phyloP scores from a whole-genome alignment of 1,284 basidiomycete genomes.

The Veloporphyrellus conicus region DNA sequence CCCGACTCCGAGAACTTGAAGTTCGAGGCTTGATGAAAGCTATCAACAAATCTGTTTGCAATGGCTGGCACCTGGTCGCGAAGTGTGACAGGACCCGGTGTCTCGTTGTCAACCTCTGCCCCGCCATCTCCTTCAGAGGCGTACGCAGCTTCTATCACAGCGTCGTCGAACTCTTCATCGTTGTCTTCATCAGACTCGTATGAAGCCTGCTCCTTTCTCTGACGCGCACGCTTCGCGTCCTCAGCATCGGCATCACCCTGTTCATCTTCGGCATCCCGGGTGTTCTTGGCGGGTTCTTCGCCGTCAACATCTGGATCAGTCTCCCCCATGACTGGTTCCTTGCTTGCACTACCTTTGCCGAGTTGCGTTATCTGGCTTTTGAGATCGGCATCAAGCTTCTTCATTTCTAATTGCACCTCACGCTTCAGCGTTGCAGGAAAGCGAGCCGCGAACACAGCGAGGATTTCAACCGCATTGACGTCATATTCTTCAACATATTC shows the following conservation, averaged over 20 bases:
- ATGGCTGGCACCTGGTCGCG: constrained; percentile 45
- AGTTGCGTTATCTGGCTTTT: constrained; percentile 78
- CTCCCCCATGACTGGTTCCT: constrained; percentile 46
- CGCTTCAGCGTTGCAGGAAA: constrained; percentile 86
- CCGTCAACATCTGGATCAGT: constrained; percentile 45
- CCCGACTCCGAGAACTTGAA: constrained; percentile 75
- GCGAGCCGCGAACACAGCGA: constrained; percentile 67
- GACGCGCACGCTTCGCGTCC: constrained; percentile 63
- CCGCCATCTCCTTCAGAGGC: constrained; percentile 45
- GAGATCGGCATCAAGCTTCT: constrained; percentile 78
- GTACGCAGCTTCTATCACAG: constrained; percentile 69
- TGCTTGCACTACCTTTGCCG: constrained; percentile 68
- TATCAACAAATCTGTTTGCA: constrained; percentile 48
- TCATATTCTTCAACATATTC: constrained; percentile 89
- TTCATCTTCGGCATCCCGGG: constrained; percentile 56
- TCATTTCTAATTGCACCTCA: constrained; percentile 85
- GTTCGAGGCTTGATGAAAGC: constrained; percentile 56
- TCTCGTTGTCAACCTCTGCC: constrained; percentile 32
- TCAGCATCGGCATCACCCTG: constrained; percentile 79
- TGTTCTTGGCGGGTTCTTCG: constrained; percentile 27
- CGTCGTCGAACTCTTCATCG: constrained; percentile 50
- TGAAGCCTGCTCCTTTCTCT: constrained; percentile 63
- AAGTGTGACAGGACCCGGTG: constrained; percentile 35
- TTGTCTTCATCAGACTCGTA: constrained; percentile 68
- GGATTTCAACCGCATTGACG: constrained; percentile 70